These are phyloP conservation scores for Scheffersomyces stambukii DNA, from an alignment of 1,139 yeast species.

Conservation along the genomic window DNA sequence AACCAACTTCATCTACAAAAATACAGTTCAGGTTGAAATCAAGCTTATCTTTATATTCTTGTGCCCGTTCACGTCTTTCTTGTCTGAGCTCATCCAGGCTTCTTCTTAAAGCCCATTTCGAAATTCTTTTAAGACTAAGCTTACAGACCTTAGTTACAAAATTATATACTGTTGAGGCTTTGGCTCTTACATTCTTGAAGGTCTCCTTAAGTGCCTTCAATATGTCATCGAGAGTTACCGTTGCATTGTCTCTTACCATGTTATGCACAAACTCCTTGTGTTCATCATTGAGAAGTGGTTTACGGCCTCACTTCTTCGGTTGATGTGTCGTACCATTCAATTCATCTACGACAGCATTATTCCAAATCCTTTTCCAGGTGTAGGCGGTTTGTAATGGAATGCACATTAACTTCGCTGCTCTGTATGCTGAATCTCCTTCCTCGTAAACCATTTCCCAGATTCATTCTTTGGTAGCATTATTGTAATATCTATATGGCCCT, in stretches of 20 bases:
- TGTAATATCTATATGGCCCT: too few relatives aligned
- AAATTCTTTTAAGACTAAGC: constrained; percentile 1
- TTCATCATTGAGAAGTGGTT: too few relatives aligned
- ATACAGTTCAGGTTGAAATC: constrained; percentile 7
- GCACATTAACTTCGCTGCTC: constrained; percentile 1
- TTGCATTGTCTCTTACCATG: too few relatives aligned
- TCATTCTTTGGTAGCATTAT: not conserved
- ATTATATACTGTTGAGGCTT: not conserved
- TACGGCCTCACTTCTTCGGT: too few relatives aligned
- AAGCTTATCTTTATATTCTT: constrained; percentile 2
- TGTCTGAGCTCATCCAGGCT: constrained; percentile 1
- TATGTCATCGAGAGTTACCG: too few relatives aligned
- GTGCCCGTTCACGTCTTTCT: constrained; percentile 2
- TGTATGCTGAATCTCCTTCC: constrained; percentile 2
- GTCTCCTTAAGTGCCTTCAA: not conserved
- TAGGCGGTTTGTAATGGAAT: constrained; percentile 3
- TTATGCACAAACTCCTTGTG: too few relatives aligned
- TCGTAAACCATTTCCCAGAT: constrained; percentile 2
- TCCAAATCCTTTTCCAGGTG: constrained; percentile 4
- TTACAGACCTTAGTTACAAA: constrained; percentile 3
- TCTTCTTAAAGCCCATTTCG: constrained; percentile 1
- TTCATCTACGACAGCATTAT: not conserved
- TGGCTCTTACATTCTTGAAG: not conserved
- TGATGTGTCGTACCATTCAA: too few relatives aligned
- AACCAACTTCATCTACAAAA: constrained; percentile 11